Evolutionary conservation across 805 yeast species (phyloP), one percentile per base, ranked within the genome.

Genomic region (Ogataea parapolymorpha): DNA sequence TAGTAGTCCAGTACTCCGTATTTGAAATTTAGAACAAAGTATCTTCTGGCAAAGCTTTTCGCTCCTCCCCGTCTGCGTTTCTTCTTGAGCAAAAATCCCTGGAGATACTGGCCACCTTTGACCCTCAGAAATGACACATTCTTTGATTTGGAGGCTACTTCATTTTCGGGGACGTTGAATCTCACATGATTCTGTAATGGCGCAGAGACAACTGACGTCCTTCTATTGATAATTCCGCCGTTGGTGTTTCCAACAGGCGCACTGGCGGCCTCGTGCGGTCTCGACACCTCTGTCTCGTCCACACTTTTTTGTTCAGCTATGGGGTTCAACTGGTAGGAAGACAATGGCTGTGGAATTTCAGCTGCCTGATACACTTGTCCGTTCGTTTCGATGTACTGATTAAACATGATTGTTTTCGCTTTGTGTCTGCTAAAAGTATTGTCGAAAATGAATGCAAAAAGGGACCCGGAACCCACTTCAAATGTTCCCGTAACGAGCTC

Each of bases 401-500:
- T 75, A 62, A 89, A 89, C 42, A 80, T 68, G 1, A 91, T 79
- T 45, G 84, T 87, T 61, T 91, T 93, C 34, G 88, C 80, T 16
- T 81, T 82, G 24, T 83, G 86, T 55, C 85, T 88, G 24, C 96
- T 83, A 53, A 89, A 87, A 0, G 95, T 84, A 65, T 91, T 91
- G 63, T 91, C 98, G 56, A 91, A 84, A 18, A 93, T 82, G 59
- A 91, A 85, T 0, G 96, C 97, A 63, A 76, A 84, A 54, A 82
- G 74, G 2, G 91, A 91, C 7, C 82, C 85, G 17, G 71, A 67
- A 2, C 61, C 62, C 2, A 82, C 82, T n/a, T 71, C 69, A 44
- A 82, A 69, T 20, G 70, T 65, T 1, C 90, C 95, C 35, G 77
- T 77, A 38, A 75, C 72, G 54, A 79, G 62, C 46, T 81, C 83